Conservation (phyloP, 176 grass and related monocot genomes). For the Alopecurus myosuroides region DNA sequence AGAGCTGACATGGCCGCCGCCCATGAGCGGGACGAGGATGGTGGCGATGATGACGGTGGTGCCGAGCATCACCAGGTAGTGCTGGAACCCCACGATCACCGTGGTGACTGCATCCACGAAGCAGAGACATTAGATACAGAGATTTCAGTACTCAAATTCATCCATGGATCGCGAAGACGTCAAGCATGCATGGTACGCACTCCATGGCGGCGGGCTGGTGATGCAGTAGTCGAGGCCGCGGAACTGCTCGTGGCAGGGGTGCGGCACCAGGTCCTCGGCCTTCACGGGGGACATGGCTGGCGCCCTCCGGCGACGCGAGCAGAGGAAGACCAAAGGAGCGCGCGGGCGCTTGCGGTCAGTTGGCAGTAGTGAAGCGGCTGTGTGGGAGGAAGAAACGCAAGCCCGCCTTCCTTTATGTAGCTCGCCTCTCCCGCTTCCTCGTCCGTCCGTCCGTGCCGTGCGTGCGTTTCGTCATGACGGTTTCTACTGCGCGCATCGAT, state of each 20-base stretch:
- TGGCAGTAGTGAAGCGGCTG: neutral
- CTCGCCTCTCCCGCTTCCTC: neutral
- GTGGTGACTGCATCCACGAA: constrained; percentile 39
- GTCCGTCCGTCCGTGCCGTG: neutral
- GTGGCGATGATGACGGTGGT: constrained; percentile 86
- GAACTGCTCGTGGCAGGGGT: constrained; percentile 58
- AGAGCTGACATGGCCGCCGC: constrained; percentile 62
- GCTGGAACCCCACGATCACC: constrained; percentile 73
- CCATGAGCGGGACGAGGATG: constrained; percentile 89
- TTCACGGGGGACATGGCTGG: constrained; percentile 36
- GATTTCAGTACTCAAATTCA: neutral
- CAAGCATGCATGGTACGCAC: constrained; percentile 16
- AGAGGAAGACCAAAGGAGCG: neutral
- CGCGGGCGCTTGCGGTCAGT: neutral
- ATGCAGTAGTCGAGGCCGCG: constrained; percentile 81
- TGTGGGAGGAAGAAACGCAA: constrained; percentile 1
- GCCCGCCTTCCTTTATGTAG: constrained; percentile 28
- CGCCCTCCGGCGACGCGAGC: neutral
- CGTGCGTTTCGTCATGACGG: constrained; percentile 14
- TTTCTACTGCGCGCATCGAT: neutral
- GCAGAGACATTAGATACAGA: neutral
- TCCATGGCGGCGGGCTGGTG: constrained; percentile 87
- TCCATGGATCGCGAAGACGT: neutral
- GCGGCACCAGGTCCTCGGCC: constrained; percentile 57
- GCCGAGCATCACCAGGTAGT: constrained; percentile 97